Percentiles rank a stretch among this genome's conserved stretches.
These are phyloP conservation scores for Gyromitra esculenta DNA, from an alignment of 2,329 filamentous ascomycete genomes.

Conservation along the genomic window DNA sequence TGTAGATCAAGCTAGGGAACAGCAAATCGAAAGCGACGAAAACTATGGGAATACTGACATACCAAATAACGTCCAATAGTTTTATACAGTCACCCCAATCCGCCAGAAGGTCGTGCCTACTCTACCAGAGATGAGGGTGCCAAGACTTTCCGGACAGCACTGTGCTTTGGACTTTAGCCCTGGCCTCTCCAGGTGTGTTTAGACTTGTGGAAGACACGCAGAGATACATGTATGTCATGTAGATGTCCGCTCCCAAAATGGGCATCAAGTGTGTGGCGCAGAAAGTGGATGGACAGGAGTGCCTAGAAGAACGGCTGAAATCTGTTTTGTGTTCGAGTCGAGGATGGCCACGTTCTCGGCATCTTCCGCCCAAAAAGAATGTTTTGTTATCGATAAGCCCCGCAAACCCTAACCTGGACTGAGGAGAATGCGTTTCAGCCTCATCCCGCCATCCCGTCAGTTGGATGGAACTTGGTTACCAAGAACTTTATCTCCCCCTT, in stretches of 20 bases:
- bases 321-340: not conserved
- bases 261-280: not conserved
- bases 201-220: not conserved
- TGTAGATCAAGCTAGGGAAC: no score
- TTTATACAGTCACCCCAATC: no score
- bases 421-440: not conserved
- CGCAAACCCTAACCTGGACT: conserved; percentile 4
- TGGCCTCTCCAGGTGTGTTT: not conserved
- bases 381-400: conserved; percentile 28
- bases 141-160: no score
- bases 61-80: no score
- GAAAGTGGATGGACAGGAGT: not conserved
- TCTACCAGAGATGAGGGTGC: no score
- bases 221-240: not conserved
- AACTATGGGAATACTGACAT: no score
- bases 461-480: not conserved
- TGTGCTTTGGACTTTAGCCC: not conserved
- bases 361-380: not conserved
- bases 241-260: not conserved
- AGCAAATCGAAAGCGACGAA: no score
- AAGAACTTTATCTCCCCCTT: not conserved
- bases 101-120: no score
- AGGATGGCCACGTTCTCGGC: not conserved
- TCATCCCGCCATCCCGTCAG: not conserved
- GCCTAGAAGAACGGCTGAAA: not conserved